These are phyloP conservation scores for Aschersonia sp. DNA, from an alignment of 2,329 filamentous ascomycete species.

Conservation along the genomic window DNA sequence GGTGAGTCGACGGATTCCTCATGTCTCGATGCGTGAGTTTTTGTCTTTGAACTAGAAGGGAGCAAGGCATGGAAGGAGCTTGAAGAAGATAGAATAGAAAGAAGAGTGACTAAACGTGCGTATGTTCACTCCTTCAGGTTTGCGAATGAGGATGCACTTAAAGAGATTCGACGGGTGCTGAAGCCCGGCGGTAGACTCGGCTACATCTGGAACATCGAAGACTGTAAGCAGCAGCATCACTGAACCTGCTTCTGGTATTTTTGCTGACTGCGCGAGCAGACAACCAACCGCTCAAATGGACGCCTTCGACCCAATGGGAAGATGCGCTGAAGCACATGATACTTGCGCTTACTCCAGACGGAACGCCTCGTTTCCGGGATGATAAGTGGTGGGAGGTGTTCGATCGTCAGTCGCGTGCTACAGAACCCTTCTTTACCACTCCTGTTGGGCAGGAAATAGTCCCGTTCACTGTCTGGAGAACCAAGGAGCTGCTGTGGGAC, in stretches of 20 bases:
- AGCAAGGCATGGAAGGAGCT: too few relatives aligned
- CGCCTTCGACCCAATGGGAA: slow-evolving; percentile 45
- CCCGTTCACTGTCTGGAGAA: slow-evolving; percentile 43
- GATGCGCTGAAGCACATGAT: slow-evolving; percentile 45
- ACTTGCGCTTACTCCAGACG: slow-evolving; percentile 34
- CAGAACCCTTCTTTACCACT: slow-evolving; percentile 38
- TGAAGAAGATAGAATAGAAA: too few relatives aligned
- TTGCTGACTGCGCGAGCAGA: slow-evolving; percentile 24
- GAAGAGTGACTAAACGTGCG: not conserved
- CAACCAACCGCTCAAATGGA: slow-evolving; percentile 46
- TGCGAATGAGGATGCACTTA: slow-evolving; percentile 44
- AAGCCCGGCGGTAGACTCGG: slow-evolving; percentile 46
- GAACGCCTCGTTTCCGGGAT: slow-evolving; percentile 51
- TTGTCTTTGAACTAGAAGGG: not conserved
- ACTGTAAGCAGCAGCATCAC: slow-evolving; percentile 33
- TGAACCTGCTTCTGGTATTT: too few relatives aligned
- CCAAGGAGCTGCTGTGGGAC: slow-evolving; percentile 46
- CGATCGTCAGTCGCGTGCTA: slow-evolving; percentile 36
- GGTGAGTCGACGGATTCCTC: slow-evolving; percentile 24
- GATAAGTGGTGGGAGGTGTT: slow-evolving; percentile 50
- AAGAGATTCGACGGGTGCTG: slow-evolving; percentile 53
- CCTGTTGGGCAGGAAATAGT: slow-evolving; percentile 44
- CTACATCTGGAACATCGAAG: slow-evolving; percentile 62
- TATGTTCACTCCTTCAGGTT: slow-evolving; percentile 35
- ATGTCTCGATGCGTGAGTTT: not conserved